These are phyloP conservation scores for Sugiyamaella grinbergsii DNA, from an alignment of 1,139 yeast genomes.

Conservation along the genomic window DNA sequence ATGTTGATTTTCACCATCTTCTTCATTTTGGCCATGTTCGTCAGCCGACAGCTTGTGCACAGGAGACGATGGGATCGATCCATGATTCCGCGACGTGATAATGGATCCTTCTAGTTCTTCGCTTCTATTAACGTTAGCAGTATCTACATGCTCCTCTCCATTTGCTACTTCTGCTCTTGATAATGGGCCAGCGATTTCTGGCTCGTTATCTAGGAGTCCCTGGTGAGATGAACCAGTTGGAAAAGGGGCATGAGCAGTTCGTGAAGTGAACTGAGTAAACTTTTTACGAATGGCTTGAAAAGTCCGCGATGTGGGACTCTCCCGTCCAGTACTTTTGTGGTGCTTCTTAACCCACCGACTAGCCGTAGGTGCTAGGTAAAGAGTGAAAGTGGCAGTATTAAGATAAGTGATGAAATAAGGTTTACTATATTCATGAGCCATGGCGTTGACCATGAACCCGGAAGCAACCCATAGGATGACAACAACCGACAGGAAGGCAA, in stretches of 20 bases:
- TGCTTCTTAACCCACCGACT: slow-evolving; percentile 20
- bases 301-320: not conserved
- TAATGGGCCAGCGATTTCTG: not conserved
- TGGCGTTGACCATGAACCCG: slow-evolving; percentile 72
- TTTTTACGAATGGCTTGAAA: not conserved
- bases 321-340: not conserved
- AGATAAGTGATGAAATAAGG: slow-evolving; percentile 94
- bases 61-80: slow-evolving; percentile 18
- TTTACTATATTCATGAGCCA: slow-evolving; percentile 66
- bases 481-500: slow-evolving; percentile 69
- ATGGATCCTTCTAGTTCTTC: slow-evolving; percentile 7
- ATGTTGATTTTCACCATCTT: not conserved
- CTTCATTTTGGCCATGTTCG: no score
- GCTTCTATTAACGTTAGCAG: not conserved
- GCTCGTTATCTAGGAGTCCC: slow-evolving; percentile 4
- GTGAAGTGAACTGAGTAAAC: not conserved
- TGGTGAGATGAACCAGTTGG: slow-evolving; percentile 2
- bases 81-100: slow-evolving; percentile 8
- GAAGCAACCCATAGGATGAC: slow-evolving; percentile 87
- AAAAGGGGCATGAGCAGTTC: not conserved
- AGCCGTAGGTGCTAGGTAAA: slow-evolving; percentile 66
- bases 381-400: slow-evolving; percentile 79
- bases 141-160: slow-evolving; percentile 4
- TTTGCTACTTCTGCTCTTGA: slow-evolving; percentile 11
- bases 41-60: not conserved